These are phyloP conservation scores for Amanita pseudoporphyria DNA, from an alignment of 768 basidiomycete species.

Conservation along the genomic window DNA sequence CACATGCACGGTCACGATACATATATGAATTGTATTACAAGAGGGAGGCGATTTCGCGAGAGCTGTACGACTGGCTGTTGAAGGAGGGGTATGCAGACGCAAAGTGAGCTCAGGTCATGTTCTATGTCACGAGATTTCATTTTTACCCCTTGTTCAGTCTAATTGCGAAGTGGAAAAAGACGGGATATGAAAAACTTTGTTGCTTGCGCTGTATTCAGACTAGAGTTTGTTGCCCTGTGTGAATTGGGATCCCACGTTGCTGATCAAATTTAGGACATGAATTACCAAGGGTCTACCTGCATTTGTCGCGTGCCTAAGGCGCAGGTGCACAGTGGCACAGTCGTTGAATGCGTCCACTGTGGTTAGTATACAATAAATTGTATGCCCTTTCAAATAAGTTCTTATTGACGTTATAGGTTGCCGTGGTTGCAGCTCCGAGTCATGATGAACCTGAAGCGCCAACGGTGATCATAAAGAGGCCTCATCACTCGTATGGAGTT, in stretches of 20 bases:
- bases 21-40: constrained; percentile 99
- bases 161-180: constrained; percentile 99
- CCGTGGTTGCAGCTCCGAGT: constrained; percentile 87
- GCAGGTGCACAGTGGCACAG: constrained; percentile 77
- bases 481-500: background rate
- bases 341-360: constrained; percentile 96
- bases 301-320: constrained; percentile 97
- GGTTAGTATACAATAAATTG: constrained; percentile 44
- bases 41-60: constrained; percentile 86
- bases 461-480: background rate
- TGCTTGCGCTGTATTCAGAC: constrained; percentile 97
- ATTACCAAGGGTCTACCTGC: constrained; percentile 97
- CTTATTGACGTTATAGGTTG: constrained; percentile 44
- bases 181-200: constrained; percentile 96
- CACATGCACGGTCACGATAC: constrained; percentile 91
- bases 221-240: constrained; percentile 37
- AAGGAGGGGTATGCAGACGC: constrained; percentile 96
- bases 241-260: background rate
- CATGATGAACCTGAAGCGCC: constrained; percentile 23
- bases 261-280: constrained; percentile 71
- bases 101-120: constrained; percentile 48
- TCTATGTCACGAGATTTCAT: background rate
- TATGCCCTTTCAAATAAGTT: background rate
- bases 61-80: constrained; percentile 95
- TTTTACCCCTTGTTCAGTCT: constrained; percentile 39